Conservation (phyloP, 2,329 filamentous ascomycete species). For the Aspergillus costaricaensis region DNA sequence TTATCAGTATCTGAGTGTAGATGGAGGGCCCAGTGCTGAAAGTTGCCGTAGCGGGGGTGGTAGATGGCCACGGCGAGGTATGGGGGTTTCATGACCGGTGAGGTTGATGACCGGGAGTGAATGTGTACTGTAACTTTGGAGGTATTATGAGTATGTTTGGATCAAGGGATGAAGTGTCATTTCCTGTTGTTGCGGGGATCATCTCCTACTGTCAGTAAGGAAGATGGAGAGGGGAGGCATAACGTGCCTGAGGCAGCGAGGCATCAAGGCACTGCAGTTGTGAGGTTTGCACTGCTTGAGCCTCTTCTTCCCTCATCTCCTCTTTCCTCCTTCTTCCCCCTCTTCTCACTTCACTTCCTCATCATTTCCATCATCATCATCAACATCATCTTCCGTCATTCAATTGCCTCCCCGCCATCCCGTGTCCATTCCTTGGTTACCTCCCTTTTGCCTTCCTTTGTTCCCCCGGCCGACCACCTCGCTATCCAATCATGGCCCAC, state of each 20-base stretch:
- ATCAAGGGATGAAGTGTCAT: background rate
- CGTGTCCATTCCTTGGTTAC: background rate
- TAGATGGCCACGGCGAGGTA: slow-evolving; percentile 15
- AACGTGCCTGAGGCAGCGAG: background rate
- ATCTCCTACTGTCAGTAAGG: background rate
- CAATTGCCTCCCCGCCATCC: background rate
- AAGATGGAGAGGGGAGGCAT: background rate
- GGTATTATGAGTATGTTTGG: background rate
- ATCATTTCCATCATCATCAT: background rate
- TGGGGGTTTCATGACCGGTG: background rate
- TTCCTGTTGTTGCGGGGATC: background rate
- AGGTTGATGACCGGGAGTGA: background rate
- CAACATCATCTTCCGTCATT: background rate
- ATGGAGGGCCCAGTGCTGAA: slow-evolving; percentile 26
- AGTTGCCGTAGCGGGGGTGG: slow-evolving; percentile 25
- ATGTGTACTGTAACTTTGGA: too few relatives aligned
- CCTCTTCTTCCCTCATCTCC: background rate
- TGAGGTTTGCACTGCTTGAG: background rate
- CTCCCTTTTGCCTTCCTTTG: background rate
- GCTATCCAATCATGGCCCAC: background rate
- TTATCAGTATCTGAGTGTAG: slow-evolving; percentile 18
- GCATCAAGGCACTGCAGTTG: background rate
- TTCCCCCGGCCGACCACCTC: background rate
- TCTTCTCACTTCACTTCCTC: background rate
- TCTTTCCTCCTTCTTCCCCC: background rate